Evolutionary conservation across 805 yeast genomes (phyloP).

Genomic region (Teunomyces kruisii): DNA sequence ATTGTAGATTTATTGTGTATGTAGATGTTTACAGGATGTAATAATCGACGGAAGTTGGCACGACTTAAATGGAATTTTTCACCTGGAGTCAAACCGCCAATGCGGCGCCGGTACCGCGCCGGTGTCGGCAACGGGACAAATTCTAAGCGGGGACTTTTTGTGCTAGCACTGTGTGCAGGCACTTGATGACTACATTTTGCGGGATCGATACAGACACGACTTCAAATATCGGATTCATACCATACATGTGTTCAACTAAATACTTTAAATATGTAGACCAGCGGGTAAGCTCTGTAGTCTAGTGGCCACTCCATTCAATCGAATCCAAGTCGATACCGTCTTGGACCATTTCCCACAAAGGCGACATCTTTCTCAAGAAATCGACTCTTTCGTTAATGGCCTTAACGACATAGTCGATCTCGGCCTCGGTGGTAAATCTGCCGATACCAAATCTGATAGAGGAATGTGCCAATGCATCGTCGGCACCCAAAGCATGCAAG

Average conservation of each 20-base stretch:
- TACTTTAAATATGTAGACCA: neutral
- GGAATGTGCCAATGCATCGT: constrained; percentile 98
- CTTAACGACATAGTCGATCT: constrained; percentile 87
- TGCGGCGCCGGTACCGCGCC: constrained; percentile 1
- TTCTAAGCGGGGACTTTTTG: neutral
- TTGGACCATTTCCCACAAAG: constrained; percentile 99
- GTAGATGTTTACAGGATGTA: too few relatives aligned
- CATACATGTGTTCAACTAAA: neutral
- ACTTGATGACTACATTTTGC: too few relatives aligned
- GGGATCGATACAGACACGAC: too few relatives aligned
- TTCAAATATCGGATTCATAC: too few relatives aligned
- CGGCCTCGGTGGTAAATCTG: constrained; percentile 94
- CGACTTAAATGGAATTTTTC: neutral
- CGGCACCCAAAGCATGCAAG: constrained; percentile 94
- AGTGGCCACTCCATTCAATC: constrained; percentile 98
- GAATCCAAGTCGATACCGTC: constrained; percentile 94
- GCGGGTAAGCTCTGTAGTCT: neutral
- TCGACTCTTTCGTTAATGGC: constrained; percentile 89
- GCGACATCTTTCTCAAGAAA: constrained; percentile 87
- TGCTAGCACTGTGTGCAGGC: too few relatives aligned
- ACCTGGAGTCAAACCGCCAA: neutral
- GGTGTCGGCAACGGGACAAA: neutral
- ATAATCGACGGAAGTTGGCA: neutral
- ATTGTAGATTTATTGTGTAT: too few relatives aligned
- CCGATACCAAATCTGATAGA: constrained; percentile 97